These are phyloP conservation scores for Magnaporthiopsis incrustans DNA, from an alignment of 2,329 filamentous ascomycete species.

Conservation along the genomic window DNA sequence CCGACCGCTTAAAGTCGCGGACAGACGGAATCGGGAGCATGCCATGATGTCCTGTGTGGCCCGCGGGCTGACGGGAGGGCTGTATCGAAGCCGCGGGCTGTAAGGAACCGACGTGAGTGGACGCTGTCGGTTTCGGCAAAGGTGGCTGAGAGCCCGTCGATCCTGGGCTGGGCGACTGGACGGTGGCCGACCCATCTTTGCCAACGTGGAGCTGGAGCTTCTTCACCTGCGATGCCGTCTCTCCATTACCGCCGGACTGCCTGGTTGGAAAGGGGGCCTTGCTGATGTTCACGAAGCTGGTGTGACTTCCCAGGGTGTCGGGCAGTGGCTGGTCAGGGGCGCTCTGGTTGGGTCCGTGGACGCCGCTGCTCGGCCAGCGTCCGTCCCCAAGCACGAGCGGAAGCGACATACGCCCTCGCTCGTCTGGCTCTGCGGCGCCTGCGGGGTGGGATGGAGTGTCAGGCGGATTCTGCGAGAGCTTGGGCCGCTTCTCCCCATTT, in stretches of 20 bases:
- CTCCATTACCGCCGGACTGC: not conserved
- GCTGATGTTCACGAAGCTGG: not conserved
- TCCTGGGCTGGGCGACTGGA: not conserved
- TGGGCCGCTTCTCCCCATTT: not conserved
- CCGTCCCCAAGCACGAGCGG: too few relatives aligned
- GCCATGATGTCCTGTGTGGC: too few relatives aligned
- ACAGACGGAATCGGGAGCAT: not conserved
- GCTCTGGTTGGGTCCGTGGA: too few relatives aligned
- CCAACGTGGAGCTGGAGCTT: not conserved
- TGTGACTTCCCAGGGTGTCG: not conserved
- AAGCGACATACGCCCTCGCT: too few relatives aligned
- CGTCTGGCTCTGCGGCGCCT: too few relatives aligned
- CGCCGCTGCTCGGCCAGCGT: too few relatives aligned
- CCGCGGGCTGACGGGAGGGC: too few relatives aligned
- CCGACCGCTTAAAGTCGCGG: not conserved
- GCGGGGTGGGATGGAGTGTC: too few relatives aligned
- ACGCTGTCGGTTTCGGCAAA: not conserved
- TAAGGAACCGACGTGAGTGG: not conserved
- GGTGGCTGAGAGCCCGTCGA: not conserved
- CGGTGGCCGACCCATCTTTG: not conserved
- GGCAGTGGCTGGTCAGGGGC: too few relatives aligned
- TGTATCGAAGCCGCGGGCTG: too few relatives aligned
- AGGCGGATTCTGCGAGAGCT: not conserved
- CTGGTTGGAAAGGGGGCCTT: not conserved
- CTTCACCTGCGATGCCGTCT: not conserved